Base-by-base conservation (phyloP, 495 filamentous ascomycete species). In the Talaromyces thailandensis region DNA sequence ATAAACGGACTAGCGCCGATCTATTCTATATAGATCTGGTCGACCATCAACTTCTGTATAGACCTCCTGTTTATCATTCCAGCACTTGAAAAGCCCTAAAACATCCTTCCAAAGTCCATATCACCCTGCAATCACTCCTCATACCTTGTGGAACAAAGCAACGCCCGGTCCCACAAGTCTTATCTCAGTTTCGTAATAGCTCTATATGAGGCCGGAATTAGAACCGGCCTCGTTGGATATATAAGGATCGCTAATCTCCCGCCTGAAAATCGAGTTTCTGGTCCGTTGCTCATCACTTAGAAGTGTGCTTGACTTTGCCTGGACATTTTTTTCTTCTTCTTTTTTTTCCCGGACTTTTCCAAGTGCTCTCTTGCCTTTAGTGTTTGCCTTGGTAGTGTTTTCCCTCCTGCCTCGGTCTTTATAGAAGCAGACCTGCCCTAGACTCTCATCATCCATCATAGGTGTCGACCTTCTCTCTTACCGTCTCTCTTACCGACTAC, bases 201-300 rank as follows among this genome's bases (percentile, higher is more conserved):
- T 8, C 60, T 53, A 58, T 53, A 55, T 66, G 73, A 79, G 82
- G 82, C 82, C 82, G 82, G 82, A 83, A 85, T 82, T 64, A 64
- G 81, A 81, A 80, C 84, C 84, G 83, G 83, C 84, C 82, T 79
- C 76, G 64, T 64, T 68, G 73, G 75, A 80, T 84, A 79, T 83
- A 79, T 79, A 79, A 82, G 76, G 76, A 74, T 71, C 69, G 58
- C 66, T 66, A 71, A 62, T 65, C 66, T 67, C 68, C 69, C 72
- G 70, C 67, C 62, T 63, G 65, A 69, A 66, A 65, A 26, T 24
- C 52, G 18, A 29, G 61, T 64, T 62, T 51, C 32, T 52, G 51
- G 37, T 56, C 64, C 53, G 64, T 66, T 55, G 63, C 64, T 65
- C 66, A 63, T 51, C 59, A 59, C 40, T 66, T 64, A 64, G 58